phyloP scores from a whole-genome alignment of 805 yeast genomes.

The Wickerhamomyces bovis region DNA sequence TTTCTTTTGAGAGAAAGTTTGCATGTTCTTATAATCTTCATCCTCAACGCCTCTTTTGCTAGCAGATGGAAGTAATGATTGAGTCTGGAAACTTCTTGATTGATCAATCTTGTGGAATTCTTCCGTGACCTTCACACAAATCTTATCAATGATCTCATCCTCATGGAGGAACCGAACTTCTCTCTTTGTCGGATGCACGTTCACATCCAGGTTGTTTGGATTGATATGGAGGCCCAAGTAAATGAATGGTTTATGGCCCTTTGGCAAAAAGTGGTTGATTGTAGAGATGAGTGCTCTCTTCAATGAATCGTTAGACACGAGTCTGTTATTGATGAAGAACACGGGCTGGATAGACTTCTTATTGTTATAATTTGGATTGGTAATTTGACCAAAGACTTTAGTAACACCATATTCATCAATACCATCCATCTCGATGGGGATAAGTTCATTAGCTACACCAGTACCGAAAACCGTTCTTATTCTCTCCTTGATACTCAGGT shows the following conservation, averaged over 20 bases:
- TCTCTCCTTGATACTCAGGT: conserved; percentile 51
- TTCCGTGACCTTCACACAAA: conserved; percentile 45
- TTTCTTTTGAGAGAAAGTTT: conserved; percentile 9
- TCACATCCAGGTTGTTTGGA: conserved; percentile 79
- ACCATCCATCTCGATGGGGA: conserved; percentile 36
- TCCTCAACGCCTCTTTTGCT: conserved; percentile 20
- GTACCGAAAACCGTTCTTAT: conserved; percentile 72
- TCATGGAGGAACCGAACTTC: conserved; percentile 85
- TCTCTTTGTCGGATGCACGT: conserved; percentile 91
- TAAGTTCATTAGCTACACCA: conserved; percentile 55
- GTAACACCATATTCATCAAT: conserved; percentile 42
- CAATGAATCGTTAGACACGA: conserved; percentile 79
- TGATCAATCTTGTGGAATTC: conserved; percentile 53
- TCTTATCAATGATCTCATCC: conserved; percentile 69
- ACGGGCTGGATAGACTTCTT: conserved; percentile 64
- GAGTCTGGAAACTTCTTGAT: conserved; percentile 63
- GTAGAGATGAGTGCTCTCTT: conserved; percentile 55
- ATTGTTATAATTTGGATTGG: conserved; percentile 65
- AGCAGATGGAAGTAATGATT: conserved; percentile 39
- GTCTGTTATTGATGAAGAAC: conserved; percentile 78
- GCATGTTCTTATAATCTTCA: conserved; percentile 3
- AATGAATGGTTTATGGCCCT: conserved; percentile 70
- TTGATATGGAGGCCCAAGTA: conserved; percentile 64
- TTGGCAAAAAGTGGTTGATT: conserved; percentile 52
- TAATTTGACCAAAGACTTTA: conserved; percentile 51